These are phyloP conservation scores for Penicillium sp. DNA, from an alignment of 2,329 filamentous ascomycete species.

Conservation along the genomic window DNA sequence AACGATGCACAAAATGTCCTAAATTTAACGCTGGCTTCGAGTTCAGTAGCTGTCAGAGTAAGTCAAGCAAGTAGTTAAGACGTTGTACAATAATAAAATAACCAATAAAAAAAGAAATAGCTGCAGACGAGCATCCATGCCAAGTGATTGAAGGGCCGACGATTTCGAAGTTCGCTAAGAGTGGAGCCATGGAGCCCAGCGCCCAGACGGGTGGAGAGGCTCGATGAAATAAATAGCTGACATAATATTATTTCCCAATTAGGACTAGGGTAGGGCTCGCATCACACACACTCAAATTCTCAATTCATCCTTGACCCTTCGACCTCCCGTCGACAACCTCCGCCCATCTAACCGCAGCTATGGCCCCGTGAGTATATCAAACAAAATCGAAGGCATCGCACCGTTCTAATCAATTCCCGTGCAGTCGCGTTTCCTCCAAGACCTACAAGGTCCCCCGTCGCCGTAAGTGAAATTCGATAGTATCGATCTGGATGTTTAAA, in stretches of 20 bases:
- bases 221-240: not conserved
- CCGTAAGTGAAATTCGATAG: conserved; percentile 50
- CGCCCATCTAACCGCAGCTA: conserved; percentile 36
- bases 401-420: conserved; percentile 25
- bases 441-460: conserved; percentile 98
- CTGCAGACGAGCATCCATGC: not conserved
- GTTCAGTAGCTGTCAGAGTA: not conserved
- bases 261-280: conserved; percentile 4
- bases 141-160: not conserved
- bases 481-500: conserved; percentile 10
- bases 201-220: not conserved
- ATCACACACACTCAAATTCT: conserved; percentile 7
- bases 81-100: not conserved
- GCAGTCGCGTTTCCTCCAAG: conserved; percentile 82
- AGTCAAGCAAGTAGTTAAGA: not conserved
- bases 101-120: not conserved
- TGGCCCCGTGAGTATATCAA: conserved; percentile 42
- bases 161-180: not conserved
- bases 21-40: too few species aligned
- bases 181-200: not conserved
- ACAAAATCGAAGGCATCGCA: conserved; percentile 34
- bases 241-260: not conserved
- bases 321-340: conserved; percentile 37
- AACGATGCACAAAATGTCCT: not conserved
- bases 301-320: conserved; percentile 23